Conservation (phyloP, 768 basidiomycete genomes). For the Agrocybe pediades region DNA sequence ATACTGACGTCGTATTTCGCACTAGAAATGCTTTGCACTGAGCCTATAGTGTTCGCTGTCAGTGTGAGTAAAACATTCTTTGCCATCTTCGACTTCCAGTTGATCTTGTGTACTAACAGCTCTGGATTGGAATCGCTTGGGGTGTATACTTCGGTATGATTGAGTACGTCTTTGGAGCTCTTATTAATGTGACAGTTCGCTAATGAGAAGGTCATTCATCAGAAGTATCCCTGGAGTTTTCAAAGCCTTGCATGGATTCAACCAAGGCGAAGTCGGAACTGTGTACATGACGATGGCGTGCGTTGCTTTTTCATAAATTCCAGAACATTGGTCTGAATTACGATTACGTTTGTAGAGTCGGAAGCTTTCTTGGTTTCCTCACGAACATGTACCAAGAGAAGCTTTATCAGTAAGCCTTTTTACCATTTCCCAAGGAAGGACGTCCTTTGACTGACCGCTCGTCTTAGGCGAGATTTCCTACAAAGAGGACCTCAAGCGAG, state of each 20-base stretch:
- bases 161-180: constrained; percentile 40
- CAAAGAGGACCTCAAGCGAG: constrained; percentile 49
- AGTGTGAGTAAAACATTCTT: constrained; percentile 44
- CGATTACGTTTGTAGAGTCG: constrained; percentile 39
- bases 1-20: constrained; percentile 3
- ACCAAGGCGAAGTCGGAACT: constrained; percentile 55
- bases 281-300: constrained; percentile 59
- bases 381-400: constrained; percentile 47
- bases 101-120: constrained; percentile 36
- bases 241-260: constrained; percentile 55
- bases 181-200: constrained; percentile 20
- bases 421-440: no score
- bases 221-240: constrained; percentile 64
- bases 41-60: constrained; percentile 72
- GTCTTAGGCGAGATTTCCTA: constrained; percentile 25
- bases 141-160: constrained; percentile 60
- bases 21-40: constrained; percentile 61
- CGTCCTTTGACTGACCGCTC: no score
- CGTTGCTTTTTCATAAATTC: constrained; percentile 12
- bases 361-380: constrained; percentile 44
- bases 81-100: constrained; percentile 6
- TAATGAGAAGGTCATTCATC: neutral
- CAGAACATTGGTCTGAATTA: neutral
- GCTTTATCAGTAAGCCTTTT: constrained; percentile 47
- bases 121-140: constrained; percentile 73